Base-by-base conservation (phyloP, 2,329 filamentous ascomycete species). In the Colletotrichum truncatum region DNA sequence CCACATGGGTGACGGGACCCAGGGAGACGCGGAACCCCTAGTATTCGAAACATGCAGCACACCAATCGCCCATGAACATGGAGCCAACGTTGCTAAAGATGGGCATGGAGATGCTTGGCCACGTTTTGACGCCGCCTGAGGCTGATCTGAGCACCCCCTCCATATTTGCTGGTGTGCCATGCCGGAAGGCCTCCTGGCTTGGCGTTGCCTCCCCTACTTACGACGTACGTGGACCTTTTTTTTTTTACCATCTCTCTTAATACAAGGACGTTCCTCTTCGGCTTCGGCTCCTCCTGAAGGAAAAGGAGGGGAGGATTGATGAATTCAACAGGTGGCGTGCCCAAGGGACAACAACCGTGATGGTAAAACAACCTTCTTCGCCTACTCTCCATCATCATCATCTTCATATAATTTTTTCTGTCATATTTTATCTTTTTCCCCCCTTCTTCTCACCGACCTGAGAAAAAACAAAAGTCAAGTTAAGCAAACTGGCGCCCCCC, bases 91-190 rank as follows among this genome's bases (percentile, higher is more conserved):
- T 66, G 51, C 63, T 63, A 66, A 56, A 66, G 57, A 56, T 65
- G 62, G 62, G 51, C 41, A 45, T 65, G 57, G 43, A 54, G 62
- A 65, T 62, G 41, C 62, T 65, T 65, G 62, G 62, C 57, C 57
- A 62, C 34, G 62, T 65, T 65, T 65, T 62, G 62, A 56, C 43
- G 34, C 45, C 51, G 41, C 57, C 51, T 51, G 63, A 56, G 49
- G 57, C 57, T 66, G 63, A 66, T 64, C 63, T 66, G 63, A 66
- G 63, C 49, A 53, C 57, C 36, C 26, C 39, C 49, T 18, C 16
- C 23, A 48, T n/a, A n/a, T 32, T 18, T 49, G 25, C 36, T 32
- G 43, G 49, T 63, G 62, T 30, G 14, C 39, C 56, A 61, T n/a
- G 41, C 36, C 49, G 57, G 34, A 41, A 45, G 57, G 57, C 43